Evolutionary conservation across 2,329 filamentous ascomycete species (phyloP), one percentile per base, ranked within the genome.

Genomic region (Nemania diffusa): DNA sequence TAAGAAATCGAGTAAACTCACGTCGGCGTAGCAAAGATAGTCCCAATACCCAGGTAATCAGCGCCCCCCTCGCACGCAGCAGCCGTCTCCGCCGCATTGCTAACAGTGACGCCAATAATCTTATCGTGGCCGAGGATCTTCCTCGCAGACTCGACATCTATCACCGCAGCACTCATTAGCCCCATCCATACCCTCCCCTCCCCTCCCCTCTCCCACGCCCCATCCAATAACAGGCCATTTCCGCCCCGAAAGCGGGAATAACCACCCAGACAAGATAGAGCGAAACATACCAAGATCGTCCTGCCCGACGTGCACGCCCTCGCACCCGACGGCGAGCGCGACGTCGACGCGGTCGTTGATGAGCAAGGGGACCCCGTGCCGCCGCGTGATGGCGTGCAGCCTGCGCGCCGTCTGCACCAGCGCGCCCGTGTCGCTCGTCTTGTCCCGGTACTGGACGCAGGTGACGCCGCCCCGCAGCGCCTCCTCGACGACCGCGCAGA

Each of bases 321-420:
- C 95, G 64, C 92, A 96, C 13, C 90, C 92, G 50, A 94, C 87
- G 15, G 93, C 94, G 20, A 93, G 85, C 8, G 94, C 94, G 27
- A 98, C 92, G 77, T 97, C 94, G 5, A 97, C 87, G 13, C 94
- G 89, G 78, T 98, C 96, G 77, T 98, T 98, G 82, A 98, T 94
- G 62, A 98, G 83, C 64, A 98, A 85, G 32, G 95, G 95, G 2
- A 97, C 88, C 17, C 84, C 84, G 76, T 91, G 84, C 53, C 83
- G 83, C 70, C 83, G 83, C 22, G 93, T 95, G 69, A 96, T 82
- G 42, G 82, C 79, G 78, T 97, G 94, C 57, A 98, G 85, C 71
- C 83, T 85, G 73, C 85, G 86, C 17, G 91, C 94, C 48, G 86
- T 92, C n/a, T 85, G 81, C 55, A 97, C 87, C 69, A 96, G 86